These are phyloP conservation scores for Nakazawaea ernobii DNA, from an alignment of 805 yeast species.

Conservation along the genomic window DNA sequence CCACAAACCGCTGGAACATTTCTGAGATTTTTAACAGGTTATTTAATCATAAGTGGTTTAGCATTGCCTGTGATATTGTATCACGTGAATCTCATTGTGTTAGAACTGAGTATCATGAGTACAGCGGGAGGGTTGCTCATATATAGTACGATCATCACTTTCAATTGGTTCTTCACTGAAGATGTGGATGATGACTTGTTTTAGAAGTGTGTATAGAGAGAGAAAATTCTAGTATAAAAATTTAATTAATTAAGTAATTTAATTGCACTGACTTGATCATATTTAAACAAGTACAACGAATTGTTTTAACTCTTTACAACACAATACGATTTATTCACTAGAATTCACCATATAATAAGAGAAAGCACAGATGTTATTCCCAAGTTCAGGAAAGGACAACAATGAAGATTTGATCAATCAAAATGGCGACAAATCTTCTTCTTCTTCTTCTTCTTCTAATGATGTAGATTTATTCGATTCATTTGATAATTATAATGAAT, in stretches of 20 bases:
- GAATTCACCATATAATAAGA: not conserved
- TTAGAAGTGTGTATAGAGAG: not conserved
- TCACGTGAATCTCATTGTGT: slow-evolving; percentile 22
- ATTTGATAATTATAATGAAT: slow-evolving; percentile 1
- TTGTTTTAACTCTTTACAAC: no score
- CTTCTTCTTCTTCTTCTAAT: no score
- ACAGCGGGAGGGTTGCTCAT: slow-evolving; percentile 80
- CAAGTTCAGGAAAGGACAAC: slow-evolving; percentile 6
- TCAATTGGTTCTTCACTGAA: slow-evolving; percentile 71
- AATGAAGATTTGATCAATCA: not conserved
- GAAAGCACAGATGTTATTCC: slow-evolving; percentile 9
- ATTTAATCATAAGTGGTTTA: slow-evolving; percentile 26
- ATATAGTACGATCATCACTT: slow-evolving; percentile 76
- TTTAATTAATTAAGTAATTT: no score
- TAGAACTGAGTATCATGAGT: slow-evolving; percentile 45
- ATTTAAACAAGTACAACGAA: no score
- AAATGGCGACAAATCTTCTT: not conserved
- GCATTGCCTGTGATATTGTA: slow-evolving; percentile 25
- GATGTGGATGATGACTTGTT: slow-evolving; percentile 30
- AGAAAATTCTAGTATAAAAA: no score
- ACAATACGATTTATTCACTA: not conserved
- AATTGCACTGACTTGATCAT: no score
- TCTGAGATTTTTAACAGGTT: slow-evolving; percentile 26
- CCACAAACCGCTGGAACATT: slow-evolving; percentile 18
- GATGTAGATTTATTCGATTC: not conserved